Base-by-base conservation (phyloP, 345 rosid genomes). In the Carallia pectinifolia region DNA sequence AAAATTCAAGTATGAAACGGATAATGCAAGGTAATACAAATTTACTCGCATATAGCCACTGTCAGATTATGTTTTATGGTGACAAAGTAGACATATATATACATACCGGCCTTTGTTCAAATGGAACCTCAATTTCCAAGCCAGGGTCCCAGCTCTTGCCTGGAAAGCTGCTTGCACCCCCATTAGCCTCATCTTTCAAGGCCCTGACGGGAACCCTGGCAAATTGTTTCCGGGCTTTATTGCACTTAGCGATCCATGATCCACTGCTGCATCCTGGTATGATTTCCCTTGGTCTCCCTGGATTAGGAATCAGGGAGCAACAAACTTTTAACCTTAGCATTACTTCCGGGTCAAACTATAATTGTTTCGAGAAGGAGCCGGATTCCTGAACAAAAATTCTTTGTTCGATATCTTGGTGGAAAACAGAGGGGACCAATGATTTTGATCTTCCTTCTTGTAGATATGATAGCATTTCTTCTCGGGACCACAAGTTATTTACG, bases 141-240 rank as follows among this genome's bases (percentile, higher is more conserved):
- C 93, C 89, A 1, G 97, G 97, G 29, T 94, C 87, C 98, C 97
- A 94, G 72, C 89, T 88, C 67, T 75, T 81, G 60, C 91, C 92
- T 1, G 87, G 80, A 31, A 80, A 85, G 74, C 88, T 81, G 71
- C 89, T 77, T 68, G 81, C 69, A 33, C 90, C 77, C 0, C 89
- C 93, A 34, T 70, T 75, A 8, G 75, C 80, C 75, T 88, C 84
- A 27, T 90, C 96, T 70, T 85, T 84, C 78, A 91, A 64, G 40
- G 93, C 96, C 81, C 74, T 86, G 61, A 90, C 78, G 0, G 77
- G 59, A 66, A 83, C 34, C 13, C 66, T 71, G 30, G 77, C 55
- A 55, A 82, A 69, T n/a, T 81, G 69, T 65, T 70, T 84, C 68
- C 31, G 74, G 53, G 80, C 62, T 23, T 67, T 66, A 36, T 75